Base-by-base conservation (phyloP, 2,329 filamentous ascomycete species). In the Furcasterigmium sp. region DNA sequence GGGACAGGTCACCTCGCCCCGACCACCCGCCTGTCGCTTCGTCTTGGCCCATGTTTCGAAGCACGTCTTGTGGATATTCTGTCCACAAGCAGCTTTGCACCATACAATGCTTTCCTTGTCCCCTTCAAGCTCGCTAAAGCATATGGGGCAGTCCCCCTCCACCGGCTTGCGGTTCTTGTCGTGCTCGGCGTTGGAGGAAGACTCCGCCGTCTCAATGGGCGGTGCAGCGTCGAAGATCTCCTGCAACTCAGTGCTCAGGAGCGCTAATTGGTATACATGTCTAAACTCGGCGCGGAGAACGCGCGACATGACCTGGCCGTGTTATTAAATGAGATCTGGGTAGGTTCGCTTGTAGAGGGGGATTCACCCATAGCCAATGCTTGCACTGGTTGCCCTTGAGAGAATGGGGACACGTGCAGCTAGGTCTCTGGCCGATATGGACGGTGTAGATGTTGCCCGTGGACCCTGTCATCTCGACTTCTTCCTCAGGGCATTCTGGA, bases 401-500 rank as follows among this genome's bases (percentile, higher is more conserved):
- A 1, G 68, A 70, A 44, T 82, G 71, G 1, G 78, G 78, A 47
- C 80, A 84, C 39, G 69, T 65, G 56, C 80, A 84, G 0, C 52
- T 62, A 0, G 78, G 76, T 15, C 67, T 53, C n/a, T 66, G 66
- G 3, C 64, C 63, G 41, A 85, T 72, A 26, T 61, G 61, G 25
- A 85, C 71, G 1, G 61, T 74, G 57, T 86, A 85, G 45, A 85
- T 67, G 49, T 85, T 85, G 14, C 81, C 82, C 2, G 80, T 85
- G 9, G 76, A 77, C 1, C 82, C 82, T 0, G 80, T 76, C 47
- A 85, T 64, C 45, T 78, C 67, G 38, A 85, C 65, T 1, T 58
- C 62, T 55, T 85, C 80, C 42, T 71, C 63, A 0, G 70, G 72
- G 34, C 60, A 68, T 1, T 62, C 47, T 2, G 49, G 43, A 0